phyloP scores from a whole-genome alignment of 305 asterid species.

The Solanum chacoense region DNA sequence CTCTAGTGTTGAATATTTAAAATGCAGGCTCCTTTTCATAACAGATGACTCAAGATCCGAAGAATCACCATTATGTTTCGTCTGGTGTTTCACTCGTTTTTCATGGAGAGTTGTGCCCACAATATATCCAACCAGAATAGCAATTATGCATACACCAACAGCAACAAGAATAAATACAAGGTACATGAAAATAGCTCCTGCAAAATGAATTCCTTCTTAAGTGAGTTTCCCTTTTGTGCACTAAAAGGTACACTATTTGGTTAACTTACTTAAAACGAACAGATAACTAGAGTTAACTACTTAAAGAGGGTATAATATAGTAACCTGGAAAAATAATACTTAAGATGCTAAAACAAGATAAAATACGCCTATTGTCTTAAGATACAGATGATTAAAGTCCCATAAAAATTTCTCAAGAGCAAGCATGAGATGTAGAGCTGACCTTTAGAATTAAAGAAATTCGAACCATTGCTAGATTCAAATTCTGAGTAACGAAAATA shows the following conservation, averaged over 20 bases:
- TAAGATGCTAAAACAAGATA: background rate
- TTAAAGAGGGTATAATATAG: background rate
- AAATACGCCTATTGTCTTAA: background rate
- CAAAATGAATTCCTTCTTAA: background rate
- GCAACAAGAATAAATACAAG: background rate
- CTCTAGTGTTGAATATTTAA: constrained; percentile 6
- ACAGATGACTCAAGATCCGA: constrained; percentile 2
- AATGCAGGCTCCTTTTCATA: constrained; percentile 8
- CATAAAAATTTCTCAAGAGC: background rate
- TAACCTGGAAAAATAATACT: background rate
- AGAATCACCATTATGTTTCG: background rate
- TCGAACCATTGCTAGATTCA: background rate
- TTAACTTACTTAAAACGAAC: background rate
- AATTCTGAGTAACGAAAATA: constrained; percentile 4
- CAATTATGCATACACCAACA: constrained; percentile 7
- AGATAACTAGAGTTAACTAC: background rate
- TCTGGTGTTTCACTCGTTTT: background rate
- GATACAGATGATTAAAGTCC: background rate
- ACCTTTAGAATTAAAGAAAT: background rate
- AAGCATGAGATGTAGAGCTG: background rate
- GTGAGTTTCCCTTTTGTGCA: background rate
- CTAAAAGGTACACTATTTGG: background rate
- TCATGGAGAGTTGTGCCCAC: background rate
- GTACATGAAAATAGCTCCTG: constrained; percentile 7
- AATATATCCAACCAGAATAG: background rate